Base-by-base conservation (phyloP, 2,329 filamentous ascomycete species). In the Fusarium devonianum region DNA sequence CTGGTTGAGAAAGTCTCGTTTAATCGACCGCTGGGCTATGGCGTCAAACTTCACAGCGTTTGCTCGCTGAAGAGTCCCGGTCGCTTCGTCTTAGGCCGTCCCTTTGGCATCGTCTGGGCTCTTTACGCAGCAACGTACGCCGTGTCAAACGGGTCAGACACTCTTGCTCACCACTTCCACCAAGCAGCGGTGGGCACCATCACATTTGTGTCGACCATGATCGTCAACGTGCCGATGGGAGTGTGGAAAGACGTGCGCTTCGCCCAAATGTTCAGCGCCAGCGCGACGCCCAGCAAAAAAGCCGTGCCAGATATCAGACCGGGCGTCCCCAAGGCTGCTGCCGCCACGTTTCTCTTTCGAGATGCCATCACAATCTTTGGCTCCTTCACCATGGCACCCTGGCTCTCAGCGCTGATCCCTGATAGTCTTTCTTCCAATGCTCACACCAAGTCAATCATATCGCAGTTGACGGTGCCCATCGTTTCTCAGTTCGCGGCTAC, bases 351-450 rank as follows among this genome's bases (percentile, higher is more conserved):
- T 5, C 49, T 70, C 0, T 41, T 68, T 4, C 53, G 68, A 37
- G 68, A 70, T 32, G 64, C 61, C 1, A 52, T 70, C 13, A 70
- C 68, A 0, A 67, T 70, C 14, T 70, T 69, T 41, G 68, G 68
- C 0, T 70, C 67, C 0, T 69, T 70, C 12, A 66, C 64, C 0
- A 58, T 70, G 46, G 66, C 67, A 2, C 63, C 60, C 1, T 57
- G 52, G 47, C 10, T 70, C 0, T 65, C 68, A 0, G 49, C 45
- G 2, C 43, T 58, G 1, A 62, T 70, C 4, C 67, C 67, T 2
- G 65, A 69, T 16, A 56, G 53, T 17, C 4, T 69, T 1, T 58
- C 58, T 0, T 46, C 57, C 0, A 63, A 53, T 13, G 50, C 60
- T 0, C 66, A 68, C 12, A 45, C 64, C 2, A 69, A 68, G 29